phyloP scores from a whole-genome alignment of 1,284 basidiomycete species.

The Puccinia triticina region DNA sequence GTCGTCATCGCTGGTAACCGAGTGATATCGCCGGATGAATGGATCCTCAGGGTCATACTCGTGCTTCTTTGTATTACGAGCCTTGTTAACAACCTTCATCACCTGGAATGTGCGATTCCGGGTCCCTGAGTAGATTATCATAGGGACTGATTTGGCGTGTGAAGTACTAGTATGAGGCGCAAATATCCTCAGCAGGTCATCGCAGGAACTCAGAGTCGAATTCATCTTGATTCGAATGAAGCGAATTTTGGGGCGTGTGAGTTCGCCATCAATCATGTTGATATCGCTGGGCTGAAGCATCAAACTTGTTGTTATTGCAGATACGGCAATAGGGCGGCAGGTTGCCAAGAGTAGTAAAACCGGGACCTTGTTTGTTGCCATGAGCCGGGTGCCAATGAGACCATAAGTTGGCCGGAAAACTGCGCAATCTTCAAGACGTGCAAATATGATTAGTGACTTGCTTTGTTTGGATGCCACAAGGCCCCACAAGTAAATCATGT shows the following conservation, averaged over 20 bases:
- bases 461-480: slow-evolving; percentile 5
- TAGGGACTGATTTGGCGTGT: too few relatives aligned
- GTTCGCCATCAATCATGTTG: too few relatives aligned
- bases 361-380: background rate
- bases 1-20: too few relatives aligned
- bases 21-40: too few relatives aligned
- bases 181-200: too few relatives aligned
- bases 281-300: background rate
- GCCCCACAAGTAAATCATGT: slow-evolving; percentile 4
- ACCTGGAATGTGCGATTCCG: too few relatives aligned
- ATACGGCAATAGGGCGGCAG: background rate
- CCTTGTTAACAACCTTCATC: too few relatives aligned
- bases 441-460: background rate
- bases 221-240: background rate
- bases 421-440: background rate
- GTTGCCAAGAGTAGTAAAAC: background rate
- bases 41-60: too few relatives aligned
- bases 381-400: background rate
- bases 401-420: slow-evolving; percentile 12
- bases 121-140: too few relatives aligned
- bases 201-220: background rate
- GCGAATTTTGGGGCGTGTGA: background rate
- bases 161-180: too few relatives aligned
- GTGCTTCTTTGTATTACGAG: too few relatives aligned
- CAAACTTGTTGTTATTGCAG: background rate